Percentiles rank a stretch among this genome's conserved stretches.
Evolutionary conservation across 805 yeast species (phyloP).

Genomic region (Isabelozyma gotoi): DNA sequence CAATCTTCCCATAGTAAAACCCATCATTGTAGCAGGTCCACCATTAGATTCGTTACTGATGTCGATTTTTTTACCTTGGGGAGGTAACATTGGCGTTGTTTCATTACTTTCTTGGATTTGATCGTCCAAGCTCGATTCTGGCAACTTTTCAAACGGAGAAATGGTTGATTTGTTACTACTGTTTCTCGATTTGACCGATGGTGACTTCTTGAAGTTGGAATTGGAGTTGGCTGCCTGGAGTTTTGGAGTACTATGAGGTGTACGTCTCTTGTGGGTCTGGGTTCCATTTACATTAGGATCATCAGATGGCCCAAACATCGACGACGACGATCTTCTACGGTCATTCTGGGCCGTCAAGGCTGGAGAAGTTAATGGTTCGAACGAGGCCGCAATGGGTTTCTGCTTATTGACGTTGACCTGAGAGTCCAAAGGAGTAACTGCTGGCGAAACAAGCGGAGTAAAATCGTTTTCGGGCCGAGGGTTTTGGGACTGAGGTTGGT

Average conservation of each 20-base stretch:
- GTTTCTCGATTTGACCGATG: constrained; percentile 1
- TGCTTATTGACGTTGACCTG: constrained; percentile 20
- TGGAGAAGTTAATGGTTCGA: constrained; percentile 65
- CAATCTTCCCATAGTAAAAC: constrained; percentile 45
- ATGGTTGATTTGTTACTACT: constrained; percentile 4
- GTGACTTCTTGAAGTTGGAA: constrained; percentile 4
- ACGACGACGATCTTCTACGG: constrained; percentile 33
- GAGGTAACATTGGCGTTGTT: constrained; percentile 38
- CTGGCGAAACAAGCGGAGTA: constrained; percentile 78
- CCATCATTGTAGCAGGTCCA: constrained; percentile 41
- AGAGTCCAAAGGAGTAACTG: constrained; percentile 61
- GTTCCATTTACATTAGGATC: constrained; percentile 11
- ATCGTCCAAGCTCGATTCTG: constrained; percentile 22
- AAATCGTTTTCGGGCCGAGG: constrained; percentile 61
- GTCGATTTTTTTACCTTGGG: constrained; percentile 29
- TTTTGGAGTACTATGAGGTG: constrained; percentile 46
- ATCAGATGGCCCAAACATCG: constrained; percentile 29
- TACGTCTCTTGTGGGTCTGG: constrained; percentile 32
- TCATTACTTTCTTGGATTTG: background rate
- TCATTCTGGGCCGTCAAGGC: constrained; percentile 51
- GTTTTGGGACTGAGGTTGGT: constrained; percentile 22
- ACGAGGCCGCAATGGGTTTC: constrained; percentile 26
- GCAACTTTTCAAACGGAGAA: constrained; percentile 23
- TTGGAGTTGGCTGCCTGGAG: constrained; percentile 22
- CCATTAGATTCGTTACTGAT: constrained; percentile 14